A percentile compares a stretch with the other conserved stretches of the same genome.
These are phyloP conservation scores for Filobasidium floriforme DNA, from an alignment of 768 basidiomycete species.

Conservation along the genomic window DNA sequence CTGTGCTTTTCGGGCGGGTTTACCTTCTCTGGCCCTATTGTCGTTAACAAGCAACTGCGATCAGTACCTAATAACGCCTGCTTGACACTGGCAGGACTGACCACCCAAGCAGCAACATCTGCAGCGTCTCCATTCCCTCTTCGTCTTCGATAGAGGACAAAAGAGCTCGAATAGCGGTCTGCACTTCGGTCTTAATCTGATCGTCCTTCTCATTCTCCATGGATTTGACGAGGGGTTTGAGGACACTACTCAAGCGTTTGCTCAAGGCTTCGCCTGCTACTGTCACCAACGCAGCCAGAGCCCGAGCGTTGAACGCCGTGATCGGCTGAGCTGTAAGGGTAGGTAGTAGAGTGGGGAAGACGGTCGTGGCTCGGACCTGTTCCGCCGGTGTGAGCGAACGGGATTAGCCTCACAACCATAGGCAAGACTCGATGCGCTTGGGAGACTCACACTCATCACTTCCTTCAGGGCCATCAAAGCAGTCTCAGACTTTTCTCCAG, in stretches of 20 bases:
- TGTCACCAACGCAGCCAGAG: conserved; percentile 78
- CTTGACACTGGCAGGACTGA: conserved; percentile 44
- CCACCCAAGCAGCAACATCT: conserved; percentile 85
- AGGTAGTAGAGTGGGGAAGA: conserved; percentile 95
- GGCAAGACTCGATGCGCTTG: background rate
- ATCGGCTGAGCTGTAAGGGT: conserved; percentile 84
- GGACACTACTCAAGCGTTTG: conserved; percentile 66
- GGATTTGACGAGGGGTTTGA: conserved; percentile 71
- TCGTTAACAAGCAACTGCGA: background rate
- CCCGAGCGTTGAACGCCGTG: conserved; percentile 89
- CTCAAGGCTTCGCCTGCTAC: conserved; percentile 89
- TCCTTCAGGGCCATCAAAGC: conserved; percentile 86
- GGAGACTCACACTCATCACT: conserved; percentile 72
- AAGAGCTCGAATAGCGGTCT: conserved; percentile 66
- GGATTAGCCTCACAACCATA: background rate
- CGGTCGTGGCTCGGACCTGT: conserved; percentile 82
- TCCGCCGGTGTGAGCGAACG: background rate
- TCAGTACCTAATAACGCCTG: background rate
- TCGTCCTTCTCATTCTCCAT: conserved; percentile 59
- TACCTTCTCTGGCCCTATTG: conserved; percentile 71
- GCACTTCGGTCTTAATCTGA: conserved; percentile 62
- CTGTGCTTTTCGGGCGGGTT: conserved; percentile 63
- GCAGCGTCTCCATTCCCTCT: conserved; percentile 81
- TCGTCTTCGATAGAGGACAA: conserved; percentile 70
- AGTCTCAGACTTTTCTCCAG: conserved; percentile 88